These are phyloP conservation scores for Malus sieversii DNA, from an alignment of 306 rosid species.

Conservation along the genomic window DNA sequence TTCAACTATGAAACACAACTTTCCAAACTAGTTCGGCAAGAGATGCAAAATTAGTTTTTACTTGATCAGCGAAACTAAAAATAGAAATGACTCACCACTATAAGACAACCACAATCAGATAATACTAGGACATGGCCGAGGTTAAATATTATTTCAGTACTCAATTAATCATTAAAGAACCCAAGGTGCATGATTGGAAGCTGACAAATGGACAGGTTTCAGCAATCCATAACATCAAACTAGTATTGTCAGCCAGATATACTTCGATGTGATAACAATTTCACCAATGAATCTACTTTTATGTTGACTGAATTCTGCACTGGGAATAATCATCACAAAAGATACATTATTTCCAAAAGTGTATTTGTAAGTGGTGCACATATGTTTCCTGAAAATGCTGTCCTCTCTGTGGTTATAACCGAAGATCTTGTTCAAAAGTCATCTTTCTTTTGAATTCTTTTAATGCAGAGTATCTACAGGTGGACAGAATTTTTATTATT, in stretches of 20 bases:
- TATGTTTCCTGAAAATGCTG: not conserved
- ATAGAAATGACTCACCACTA: not conserved
- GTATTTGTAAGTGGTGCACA: not conserved
- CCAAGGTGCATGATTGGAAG: not conserved
- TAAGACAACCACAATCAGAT: not conserved
- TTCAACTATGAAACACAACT: not conserved
- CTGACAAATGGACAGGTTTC: not conserved
- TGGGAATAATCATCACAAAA: not conserved
- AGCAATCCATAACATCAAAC: not conserved
- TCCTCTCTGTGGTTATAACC: not conserved
- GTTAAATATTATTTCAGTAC: not conserved
- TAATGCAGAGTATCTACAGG: not conserved
- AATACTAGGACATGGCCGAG: not conserved
- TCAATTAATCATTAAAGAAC: not conserved
- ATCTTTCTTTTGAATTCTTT: not conserved
- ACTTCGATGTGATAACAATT: not conserved
- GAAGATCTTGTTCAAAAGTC: not conserved
- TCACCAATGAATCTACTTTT: not conserved
- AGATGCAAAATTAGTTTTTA: not conserved
- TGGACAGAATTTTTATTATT: not conserved
- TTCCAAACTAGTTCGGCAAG: not conserved
- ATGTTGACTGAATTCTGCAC: not conserved
- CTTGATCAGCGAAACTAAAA: not conserved
- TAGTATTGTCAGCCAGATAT: not conserved
- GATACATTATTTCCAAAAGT: not conserved